Evolutionary conservation across 768 basidiomycete species (phyloP).

Genomic region (Wakefieldia striispora): DNA sequence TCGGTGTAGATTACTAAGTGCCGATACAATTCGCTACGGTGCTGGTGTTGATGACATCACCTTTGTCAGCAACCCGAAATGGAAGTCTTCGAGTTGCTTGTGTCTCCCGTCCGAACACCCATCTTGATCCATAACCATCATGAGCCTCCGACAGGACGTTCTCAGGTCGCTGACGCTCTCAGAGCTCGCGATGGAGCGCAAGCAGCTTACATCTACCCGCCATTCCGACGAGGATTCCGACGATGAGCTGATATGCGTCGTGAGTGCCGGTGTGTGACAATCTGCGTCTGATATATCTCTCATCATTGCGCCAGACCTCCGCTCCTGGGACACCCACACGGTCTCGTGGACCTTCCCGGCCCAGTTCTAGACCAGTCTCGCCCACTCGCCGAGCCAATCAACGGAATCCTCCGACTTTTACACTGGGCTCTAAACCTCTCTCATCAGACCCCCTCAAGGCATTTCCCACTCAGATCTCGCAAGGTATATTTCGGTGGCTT

Average conservation of each 20-base stretch:
- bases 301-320: constrained; percentile 48
- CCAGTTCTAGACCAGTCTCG: constrained; percentile 46
- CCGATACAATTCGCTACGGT: no score
- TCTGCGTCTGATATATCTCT: constrained; percentile 5
- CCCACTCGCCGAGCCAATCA: constrained; percentile 19
- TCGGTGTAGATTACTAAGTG: constrained; percentile 60
- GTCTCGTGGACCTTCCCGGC: constrained; percentile 53
- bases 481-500: constrained; percentile 69
- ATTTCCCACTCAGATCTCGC: constrained; percentile 80
- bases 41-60: constrained; percentile 26
- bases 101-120: not conserved
- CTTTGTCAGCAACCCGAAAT: constrained; percentile 17
- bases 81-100: constrained; percentile 3
- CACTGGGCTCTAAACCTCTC: constrained; percentile 18
- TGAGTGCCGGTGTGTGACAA: constrained; percentile 40
- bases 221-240: constrained; percentile 51
- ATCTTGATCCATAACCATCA: constrained; percentile 39
- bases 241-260: constrained; percentile 70
- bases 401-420: constrained; percentile 28
- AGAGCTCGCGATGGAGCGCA: constrained; percentile 28
- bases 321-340: constrained; percentile 64
- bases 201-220: constrained; percentile 11
- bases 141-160: constrained; percentile 68
- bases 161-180: constrained; percentile 53
- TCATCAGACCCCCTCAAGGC: constrained; percentile 59